A percentile compares a stretch with the other conserved stretches of the same genome.
These are phyloP conservation scores for Dictyostelium intermedium DNA, from an alignment of 78 protist species.

Conservation along the genomic window DNA sequence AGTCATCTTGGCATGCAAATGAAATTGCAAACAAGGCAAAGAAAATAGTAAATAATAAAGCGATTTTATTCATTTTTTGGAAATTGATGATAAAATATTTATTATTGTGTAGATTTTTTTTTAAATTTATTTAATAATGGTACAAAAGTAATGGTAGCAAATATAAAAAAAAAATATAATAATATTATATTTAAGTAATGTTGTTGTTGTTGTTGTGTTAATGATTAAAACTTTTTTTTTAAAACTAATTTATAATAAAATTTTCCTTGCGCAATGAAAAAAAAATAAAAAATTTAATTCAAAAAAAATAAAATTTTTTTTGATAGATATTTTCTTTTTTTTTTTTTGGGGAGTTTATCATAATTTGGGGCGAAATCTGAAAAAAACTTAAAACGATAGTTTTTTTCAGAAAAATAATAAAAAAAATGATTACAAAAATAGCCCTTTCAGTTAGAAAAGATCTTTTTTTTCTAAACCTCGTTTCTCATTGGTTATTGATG, in stretches of 20 bases:
- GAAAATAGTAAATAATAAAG: neutral
- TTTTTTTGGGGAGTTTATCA: neutral
- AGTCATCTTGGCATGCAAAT: slow-evolving; percentile 3
- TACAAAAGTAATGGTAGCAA: slow-evolving; percentile 4
- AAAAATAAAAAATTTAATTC: neutral
- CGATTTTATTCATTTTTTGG: slow-evolving; percentile 7
- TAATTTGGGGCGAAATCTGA: neutral
- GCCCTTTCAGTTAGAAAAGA: neutral
- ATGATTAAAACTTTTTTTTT: neutral
- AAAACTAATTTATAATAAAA: too few species aligned
- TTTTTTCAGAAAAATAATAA: neutral
- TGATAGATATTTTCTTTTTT: too few species aligned
- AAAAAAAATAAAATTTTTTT: neutral
- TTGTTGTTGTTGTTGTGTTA: neutral
- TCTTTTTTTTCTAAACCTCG: neutral
- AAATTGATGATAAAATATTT: neutral
- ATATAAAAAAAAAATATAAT: neutral
- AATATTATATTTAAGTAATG: neutral
- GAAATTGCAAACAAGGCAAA: neutral
- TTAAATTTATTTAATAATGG: neutral
- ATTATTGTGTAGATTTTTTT: neutral
- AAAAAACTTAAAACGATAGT: neutral
- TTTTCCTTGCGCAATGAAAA: neutral
- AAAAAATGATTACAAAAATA: neutral
- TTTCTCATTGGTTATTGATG: neutral